Evolutionary conservation across 371 early-diverging fungal species (phyloP).

Genomic region (Mortierella sp.): DNA sequence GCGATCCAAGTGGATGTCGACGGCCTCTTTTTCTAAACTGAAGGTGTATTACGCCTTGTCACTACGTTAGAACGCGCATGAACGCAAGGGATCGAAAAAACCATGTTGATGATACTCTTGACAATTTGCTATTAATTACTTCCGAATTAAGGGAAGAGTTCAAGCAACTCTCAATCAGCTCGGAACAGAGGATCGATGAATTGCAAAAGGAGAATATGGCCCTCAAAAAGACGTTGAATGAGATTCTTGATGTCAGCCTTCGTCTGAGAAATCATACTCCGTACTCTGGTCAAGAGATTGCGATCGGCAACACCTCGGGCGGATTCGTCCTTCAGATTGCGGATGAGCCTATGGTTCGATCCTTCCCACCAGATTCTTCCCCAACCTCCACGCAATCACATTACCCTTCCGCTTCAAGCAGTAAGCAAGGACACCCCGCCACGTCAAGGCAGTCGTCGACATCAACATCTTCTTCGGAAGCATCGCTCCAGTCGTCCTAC

Average conservation of each 20-base stretch:
- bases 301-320: conserved; percentile 37
- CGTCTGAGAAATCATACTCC: conserved; percentile 65
- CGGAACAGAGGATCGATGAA: conserved; percentile 56
- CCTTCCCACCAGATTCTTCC: conserved; percentile 25
- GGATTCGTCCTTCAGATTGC: conserved; percentile 52
- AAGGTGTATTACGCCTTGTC: background rate
- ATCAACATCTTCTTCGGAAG: background rate
- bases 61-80: conserved; percentile 69
- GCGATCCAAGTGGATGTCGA: too few relatives aligned
- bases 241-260: conserved; percentile 66
- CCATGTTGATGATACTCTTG: conserved; percentile 79
- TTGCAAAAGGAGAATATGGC: conserved; percentile 62
- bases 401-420: background rate
- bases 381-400: background rate
- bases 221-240: conserved; percentile 62
- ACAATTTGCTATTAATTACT: conserved; percentile 66
- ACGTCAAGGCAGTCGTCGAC: background rate
- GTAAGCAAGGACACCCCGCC: background rate
- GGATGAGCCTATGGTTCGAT: conserved; percentile 36
- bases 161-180: conserved; percentile 50
- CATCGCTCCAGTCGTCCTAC: conserved; percentile 39
- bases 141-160: conserved; percentile 57
- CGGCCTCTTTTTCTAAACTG: background rate
- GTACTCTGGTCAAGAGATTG: conserved; percentile 59
- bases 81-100: conserved; percentile 72